Base-by-base conservation (phyloP, 2,329 filamentous ascomycete species). In the Grosmannia huntii region DNA sequence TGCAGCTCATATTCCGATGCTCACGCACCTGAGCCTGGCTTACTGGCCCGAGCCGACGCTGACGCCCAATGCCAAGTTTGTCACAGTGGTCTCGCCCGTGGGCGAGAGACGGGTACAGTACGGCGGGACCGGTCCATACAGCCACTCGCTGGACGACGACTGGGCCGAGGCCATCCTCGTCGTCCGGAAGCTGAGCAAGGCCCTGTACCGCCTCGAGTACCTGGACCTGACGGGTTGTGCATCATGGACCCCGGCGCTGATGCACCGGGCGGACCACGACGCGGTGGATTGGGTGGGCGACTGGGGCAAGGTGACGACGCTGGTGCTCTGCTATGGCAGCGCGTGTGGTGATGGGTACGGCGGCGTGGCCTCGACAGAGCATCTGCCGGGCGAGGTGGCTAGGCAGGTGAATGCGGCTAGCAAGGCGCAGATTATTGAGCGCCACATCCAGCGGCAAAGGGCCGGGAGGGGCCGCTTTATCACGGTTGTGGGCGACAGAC, bases 11-110 rank as follows among this genome's bases (percentile, higher is more conserved):
- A 66, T 83, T 7, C 74, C 74, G 0, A 75, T 73, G 16, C 68
- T 85, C 46, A 85, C 82, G 1, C 81, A 85, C 64, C 71, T 85
- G 48, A 82, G 77, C 62, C 72, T 85, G 7, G 80, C 81, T 19
- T 79, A 78, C 65, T 85, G 83, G 83, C 82, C 83, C 1, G 75
- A 76, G 55, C 83, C 83, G 2, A 75, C 75, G 19, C 68, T 82
- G n/a, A 81, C 80, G 2, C 78, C 79, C 10, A 77, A 79, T 62
- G 75, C 80, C 7, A 75, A 73, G 59, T 71, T 71, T 28, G 69
- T 78, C 0, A 75, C 76, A 2, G 68, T 83, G 2, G 68, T 73
- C 1, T 74, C 76, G 5, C 70, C 72, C 5, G 68, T 21, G n/a
- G 28, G 73, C 36, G 78, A 73, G 31, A 70, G 64, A 33, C 68